These are phyloP conservation scores for Paraconiothyrium sp. DNA, from an alignment of 2,329 filamentous ascomycete species.

Conservation along the genomic window DNA sequence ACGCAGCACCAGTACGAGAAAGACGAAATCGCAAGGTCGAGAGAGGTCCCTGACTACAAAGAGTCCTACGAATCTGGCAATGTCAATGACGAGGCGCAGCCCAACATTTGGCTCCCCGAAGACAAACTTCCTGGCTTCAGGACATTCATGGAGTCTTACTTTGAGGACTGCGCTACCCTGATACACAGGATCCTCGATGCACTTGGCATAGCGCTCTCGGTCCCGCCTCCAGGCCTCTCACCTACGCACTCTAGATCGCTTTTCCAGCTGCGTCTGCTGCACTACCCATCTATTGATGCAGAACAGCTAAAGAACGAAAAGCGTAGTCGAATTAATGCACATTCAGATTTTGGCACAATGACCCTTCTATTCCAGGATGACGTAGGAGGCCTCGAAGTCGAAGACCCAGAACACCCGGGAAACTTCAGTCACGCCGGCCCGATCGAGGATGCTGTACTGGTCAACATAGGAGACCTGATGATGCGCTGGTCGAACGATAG, in stretches of 20 bases:
- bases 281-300: slow-evolving; percentile 50
- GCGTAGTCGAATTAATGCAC: slow-evolving; percentile 51
- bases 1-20: slow-evolving; percentile 38
- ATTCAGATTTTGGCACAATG: slow-evolving; percentile 55
- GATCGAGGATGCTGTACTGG: slow-evolving; percentile 44
- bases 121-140: slow-evolving; percentile 51
- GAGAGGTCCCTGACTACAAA: slow-evolving; percentile 44
- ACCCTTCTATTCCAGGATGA: slow-evolving; percentile 55
- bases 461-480: slow-evolving; percentile 54
- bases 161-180: slow-evolving; percentile 30
- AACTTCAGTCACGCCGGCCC: slow-evolving; percentile 42
- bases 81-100: slow-evolving; percentile 35
- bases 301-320: slow-evolving; percentile 33
- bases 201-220: slow-evolving; percentile 36
- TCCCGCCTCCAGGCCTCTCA: slow-evolving; percentile 28
- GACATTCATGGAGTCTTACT: slow-evolving; percentile 38
- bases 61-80: slow-evolving; percentile 49
- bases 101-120: slow-evolving; percentile 55
- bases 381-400: slow-evolving; percentile 53
- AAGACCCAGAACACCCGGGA: slow-evolving; percentile 38
- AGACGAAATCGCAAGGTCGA: slow-evolving; percentile 27
- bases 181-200: slow-evolving; percentile 39
- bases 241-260: slow-evolving; percentile 36
- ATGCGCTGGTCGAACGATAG: slow-evolving; percentile 51
- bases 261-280: slow-evolving; percentile 50